These are phyloP conservation scores for Trypanosoma vivax DNA, from an alignment of 208 protist genomes.

Conservation along the genomic window DNA sequence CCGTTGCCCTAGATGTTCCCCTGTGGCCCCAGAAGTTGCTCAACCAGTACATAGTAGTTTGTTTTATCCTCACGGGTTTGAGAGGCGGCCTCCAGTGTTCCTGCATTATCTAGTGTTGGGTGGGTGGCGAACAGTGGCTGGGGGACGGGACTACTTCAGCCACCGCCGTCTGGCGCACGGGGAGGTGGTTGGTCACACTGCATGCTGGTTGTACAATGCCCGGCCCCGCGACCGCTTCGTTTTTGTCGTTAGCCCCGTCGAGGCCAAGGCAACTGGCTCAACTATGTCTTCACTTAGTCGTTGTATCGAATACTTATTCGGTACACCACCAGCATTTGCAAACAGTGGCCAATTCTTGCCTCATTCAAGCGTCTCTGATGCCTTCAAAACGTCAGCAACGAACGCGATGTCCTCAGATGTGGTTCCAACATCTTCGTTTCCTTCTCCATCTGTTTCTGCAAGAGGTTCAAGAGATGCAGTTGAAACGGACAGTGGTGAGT, in stretches of 20 bases:
- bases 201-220: slow-evolving; percentile 59
- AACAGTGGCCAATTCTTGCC: slow-evolving; percentile 24
- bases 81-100: slow-evolving; percentile 37
- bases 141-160: slow-evolving; percentile 59
- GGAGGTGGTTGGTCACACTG: slow-evolving; percentile 58
- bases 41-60: slow-evolving; percentile 38
- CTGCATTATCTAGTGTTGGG: slow-evolving; percentile 64
- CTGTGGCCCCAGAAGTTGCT: not conserved
- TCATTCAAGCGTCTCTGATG: not conserved
- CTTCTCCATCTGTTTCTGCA: too few species aligned
- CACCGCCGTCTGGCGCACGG: slow-evolving; percentile 47
- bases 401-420: too few species aligned
- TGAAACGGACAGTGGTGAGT: not conserved
- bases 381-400: too few species aligned
- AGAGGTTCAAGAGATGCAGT: too few species aligned
- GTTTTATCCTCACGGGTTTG: slow-evolving; percentile 56
- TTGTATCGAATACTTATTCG: slow-evolving; percentile 16
- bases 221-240: slow-evolving; percentile 53
- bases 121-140: slow-evolving; percentile 44
- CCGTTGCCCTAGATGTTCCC: not conserved
- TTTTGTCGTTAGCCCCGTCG: slow-evolving; percentile 62
- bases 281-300: slow-evolving; percentile 2
- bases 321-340: slow-evolving; percentile 30
- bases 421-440: too few species aligned
- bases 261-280: slow-evolving; percentile 3